Percentiles rank a stretch among this genome's conserved stretches.
Evolutionary conservation across 441 rosid species (phyloP).

Genomic region (Melastoma candidum): DNA sequence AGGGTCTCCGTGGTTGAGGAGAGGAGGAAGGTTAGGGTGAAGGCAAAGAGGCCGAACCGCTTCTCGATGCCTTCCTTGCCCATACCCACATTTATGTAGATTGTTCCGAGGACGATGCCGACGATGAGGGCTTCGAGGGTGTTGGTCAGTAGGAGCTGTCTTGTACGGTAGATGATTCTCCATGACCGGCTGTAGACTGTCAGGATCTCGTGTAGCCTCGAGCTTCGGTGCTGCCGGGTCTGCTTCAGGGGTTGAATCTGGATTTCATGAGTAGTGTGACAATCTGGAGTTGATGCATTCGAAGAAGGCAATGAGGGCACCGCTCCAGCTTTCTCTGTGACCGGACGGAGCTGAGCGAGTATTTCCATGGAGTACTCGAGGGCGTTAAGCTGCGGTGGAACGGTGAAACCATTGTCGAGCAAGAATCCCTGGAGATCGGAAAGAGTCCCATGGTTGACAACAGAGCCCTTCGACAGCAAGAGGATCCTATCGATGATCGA

Average conservation of each 20-base stretch:
- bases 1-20: conserved; percentile 86
- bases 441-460: conserved; percentile 67
- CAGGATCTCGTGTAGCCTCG: conserved; percentile 49
- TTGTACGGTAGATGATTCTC: conserved; percentile 77
- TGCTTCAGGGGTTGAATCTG: conserved; percentile 17
- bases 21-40: conserved; percentile 86
- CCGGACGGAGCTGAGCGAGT: conserved; percentile 36
- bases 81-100: conserved; percentile 63
- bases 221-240: conserved; percentile 15
- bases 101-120: conserved; percentile 80
- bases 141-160: conserved; percentile 72
- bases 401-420: conserved; percentile 44
- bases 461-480: conserved; percentile 56
- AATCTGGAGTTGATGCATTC: conserved; percentile 14
- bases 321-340: conserved; percentile 11
- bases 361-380: conserved; percentile 86
- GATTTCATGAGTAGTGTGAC: conserved; percentile 11
- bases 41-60: conserved; percentile 80
- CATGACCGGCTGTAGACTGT: conserved; percentile 50
- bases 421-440: conserved; percentile 43
- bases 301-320: conserved; percentile 5
- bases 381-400: conserved; percentile 79
- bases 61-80: conserved; percentile 61
- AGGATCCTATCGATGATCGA: conserved; percentile 50
- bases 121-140: conserved; percentile 67